Evolutionary conservation across 257 asterid genomes (phyloP).

Genomic region (Plectranthus barbatus): DNA sequence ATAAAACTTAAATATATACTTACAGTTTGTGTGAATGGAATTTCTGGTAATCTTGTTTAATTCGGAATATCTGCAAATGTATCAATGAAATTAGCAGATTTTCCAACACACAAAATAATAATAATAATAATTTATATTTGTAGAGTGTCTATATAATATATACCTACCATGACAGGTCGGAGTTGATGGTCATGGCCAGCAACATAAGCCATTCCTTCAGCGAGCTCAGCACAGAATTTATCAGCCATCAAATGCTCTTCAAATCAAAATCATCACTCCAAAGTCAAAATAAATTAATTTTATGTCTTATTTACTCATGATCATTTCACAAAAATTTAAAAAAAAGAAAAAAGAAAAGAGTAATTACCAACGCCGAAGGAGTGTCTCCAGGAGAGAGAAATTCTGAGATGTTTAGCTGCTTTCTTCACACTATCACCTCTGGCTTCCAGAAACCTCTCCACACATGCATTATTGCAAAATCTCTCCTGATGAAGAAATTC

Average conservation of each 20-base stretch:
- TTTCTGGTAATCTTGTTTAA: conserved; percentile 81
- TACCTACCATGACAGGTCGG: conserved; percentile 80
- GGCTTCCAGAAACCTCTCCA: conserved; percentile 66
- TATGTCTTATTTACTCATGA: too few relatives aligned
- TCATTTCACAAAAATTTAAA: too few relatives aligned
- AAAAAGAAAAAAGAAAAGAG: background rate
- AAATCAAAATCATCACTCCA: background rate
- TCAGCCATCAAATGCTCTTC: conserved; percentile 74
- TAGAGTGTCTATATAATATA: too few relatives aligned
- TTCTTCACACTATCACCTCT: conserved; percentile 76
- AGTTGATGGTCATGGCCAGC: conserved; percentile 75
- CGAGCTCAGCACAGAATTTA: conserved; percentile 76
- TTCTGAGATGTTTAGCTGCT: conserved; percentile 75
- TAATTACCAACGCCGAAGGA: conserved; percentile 50
- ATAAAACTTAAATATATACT: too few relatives aligned
- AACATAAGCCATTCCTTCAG: conserved; percentile 80
- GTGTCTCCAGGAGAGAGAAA: conserved; percentile 84
- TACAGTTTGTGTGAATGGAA: too few relatives aligned
- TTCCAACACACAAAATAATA: background rate
- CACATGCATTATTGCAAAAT: conserved; percentile 60
- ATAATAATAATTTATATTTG: too few relatives aligned
- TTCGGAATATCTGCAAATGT: conserved; percentile 53
- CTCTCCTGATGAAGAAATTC: too few relatives aligned
- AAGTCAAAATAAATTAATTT: too few relatives aligned
- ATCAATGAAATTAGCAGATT: background rate